Conservation (phyloP, 352 stramenopile genomes). For the Globisporangium spinosum region DNA sequence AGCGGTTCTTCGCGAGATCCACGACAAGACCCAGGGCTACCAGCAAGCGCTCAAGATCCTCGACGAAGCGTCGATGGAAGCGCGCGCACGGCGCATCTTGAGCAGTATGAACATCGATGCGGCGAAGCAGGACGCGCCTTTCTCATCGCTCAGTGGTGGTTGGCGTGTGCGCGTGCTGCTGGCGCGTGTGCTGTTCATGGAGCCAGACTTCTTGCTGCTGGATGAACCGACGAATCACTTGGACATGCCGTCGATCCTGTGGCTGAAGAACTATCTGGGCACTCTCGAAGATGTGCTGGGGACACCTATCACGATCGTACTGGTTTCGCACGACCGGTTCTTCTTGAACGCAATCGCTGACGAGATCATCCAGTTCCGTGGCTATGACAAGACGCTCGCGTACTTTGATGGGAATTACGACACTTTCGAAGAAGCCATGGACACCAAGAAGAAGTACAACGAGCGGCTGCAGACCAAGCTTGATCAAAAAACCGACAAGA, state of each 20-base stretch:
- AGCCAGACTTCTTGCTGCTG: slow-evolving; percentile 89
- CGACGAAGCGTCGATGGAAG: slow-evolving; percentile 53
- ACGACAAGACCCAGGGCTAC: slow-evolving; percentile 39
- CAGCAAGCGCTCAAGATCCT: slow-evolving; percentile 43
- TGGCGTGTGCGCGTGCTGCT: slow-evolving; percentile 65
- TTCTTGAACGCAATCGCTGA: slow-evolving; percentile 92
- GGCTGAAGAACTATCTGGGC: slow-evolving; percentile 73
- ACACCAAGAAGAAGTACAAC: slow-evolving; percentile 44
- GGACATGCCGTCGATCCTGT: slow-evolving; percentile 79
- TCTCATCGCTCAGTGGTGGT: slow-evolving; percentile 49
- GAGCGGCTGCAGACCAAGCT: slow-evolving; percentile 44
- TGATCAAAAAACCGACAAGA: slow-evolving; percentile 52
- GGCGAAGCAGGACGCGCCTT: slow-evolving; percentile 69
- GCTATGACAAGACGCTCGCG: slow-evolving; percentile 47
- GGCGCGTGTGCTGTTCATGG: slow-evolving; percentile 58
- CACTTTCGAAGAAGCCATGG: slow-evolving; percentile 48
- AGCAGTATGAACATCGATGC: slow-evolving; percentile 68
- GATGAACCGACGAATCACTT: slow-evolving; percentile 93
- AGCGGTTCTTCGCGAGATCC: slow-evolving; percentile 35
- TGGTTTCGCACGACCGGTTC: slow-evolving; percentile 91
- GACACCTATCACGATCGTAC: slow-evolving; percentile 69
- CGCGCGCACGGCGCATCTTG: slow-evolving; percentile 42
- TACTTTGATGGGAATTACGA: slow-evolving; percentile 69
- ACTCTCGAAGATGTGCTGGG: slow-evolving; percentile 55
- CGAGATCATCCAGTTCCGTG: slow-evolving; percentile 54